Conservation (phyloP, 2,329 filamentous ascomycete species). For the Pestalotiopsis sp. region DNA sequence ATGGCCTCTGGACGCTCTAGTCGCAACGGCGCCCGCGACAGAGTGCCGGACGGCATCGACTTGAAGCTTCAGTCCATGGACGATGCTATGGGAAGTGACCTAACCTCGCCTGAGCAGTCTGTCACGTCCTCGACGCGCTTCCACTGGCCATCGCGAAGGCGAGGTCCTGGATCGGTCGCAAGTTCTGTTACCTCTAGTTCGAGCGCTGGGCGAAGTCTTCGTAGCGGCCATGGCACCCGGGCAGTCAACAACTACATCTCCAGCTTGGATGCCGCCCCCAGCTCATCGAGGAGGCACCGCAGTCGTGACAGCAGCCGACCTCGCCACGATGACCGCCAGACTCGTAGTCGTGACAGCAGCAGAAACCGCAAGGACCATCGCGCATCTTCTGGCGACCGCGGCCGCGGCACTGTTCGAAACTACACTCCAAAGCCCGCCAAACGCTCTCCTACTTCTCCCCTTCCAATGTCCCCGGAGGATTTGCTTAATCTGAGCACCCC, state of each 20-base stretch:
- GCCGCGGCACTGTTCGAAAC: conserved; percentile 65
- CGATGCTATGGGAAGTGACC: conserved; percentile 51
- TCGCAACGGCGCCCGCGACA: conserved; percentile 73
- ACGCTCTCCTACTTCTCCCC: conserved; percentile 85
- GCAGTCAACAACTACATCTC: conserved; percentile 84
- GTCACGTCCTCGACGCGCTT: conserved; percentile 55
- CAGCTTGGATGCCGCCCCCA: conserved; percentile 77
- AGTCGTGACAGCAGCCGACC: conserved; percentile 58
- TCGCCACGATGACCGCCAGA: conserved; percentile 41
- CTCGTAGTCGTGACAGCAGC: conserved; percentile 47
- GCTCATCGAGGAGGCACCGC: conserved; percentile 57
- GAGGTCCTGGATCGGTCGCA: conserved; percentile 57
- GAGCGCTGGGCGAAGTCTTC: conserved; percentile 50
- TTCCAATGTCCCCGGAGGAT: conserved; percentile 94
- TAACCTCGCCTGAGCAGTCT: conserved; percentile 60
- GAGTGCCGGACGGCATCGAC: conserved; percentile 72
- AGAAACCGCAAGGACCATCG: conserved; percentile 53
- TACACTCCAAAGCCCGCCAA: conserved; percentile 72
- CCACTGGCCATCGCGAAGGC: conserved; percentile 57
- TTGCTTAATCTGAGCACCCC: conserved; percentile 63
- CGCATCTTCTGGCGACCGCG: conserved; percentile 71
- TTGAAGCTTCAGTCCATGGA: conserved; percentile 67
- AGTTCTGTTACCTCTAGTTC: conserved; percentile 61
- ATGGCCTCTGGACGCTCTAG: conserved; percentile 62
- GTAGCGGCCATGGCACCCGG: conserved; percentile 59